phyloP scores from a whole-genome alignment of 2,329 filamentous ascomycete genomes.

The Fusarium xylarioides region DNA sequence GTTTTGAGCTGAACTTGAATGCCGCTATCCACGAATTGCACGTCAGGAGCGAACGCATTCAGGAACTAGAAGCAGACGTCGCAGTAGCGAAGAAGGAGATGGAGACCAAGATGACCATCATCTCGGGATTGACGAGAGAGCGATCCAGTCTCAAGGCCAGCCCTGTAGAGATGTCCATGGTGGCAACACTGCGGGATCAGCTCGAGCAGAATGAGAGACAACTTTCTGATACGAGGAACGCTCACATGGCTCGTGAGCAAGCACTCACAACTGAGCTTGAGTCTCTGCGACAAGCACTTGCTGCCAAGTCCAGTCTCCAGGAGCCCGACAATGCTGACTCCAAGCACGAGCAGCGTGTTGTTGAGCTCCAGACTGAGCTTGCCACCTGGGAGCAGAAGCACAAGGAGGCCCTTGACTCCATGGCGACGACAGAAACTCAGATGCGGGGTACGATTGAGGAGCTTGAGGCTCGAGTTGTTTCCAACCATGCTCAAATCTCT shows the following conservation, averaged over 20 bases:
- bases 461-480: conserved; percentile 69
- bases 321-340: conserved; percentile 46
- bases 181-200: conserved; percentile 87
- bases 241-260: conserved; percentile 77
- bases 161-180: conserved; percentile 89
- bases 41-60: conserved; percentile 84
- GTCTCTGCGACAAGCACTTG: conserved; percentile 67
- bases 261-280: conserved; percentile 78
- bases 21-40: conserved; percentile 93
- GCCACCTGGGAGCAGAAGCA: conserved; percentile 81
- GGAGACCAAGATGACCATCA: conserved; percentile 96
- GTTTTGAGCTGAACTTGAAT: conserved; percentile 91
- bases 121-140: conserved; percentile 91
- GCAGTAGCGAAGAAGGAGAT: conserved; percentile 90
- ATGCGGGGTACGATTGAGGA: conserved; percentile 77
- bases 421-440: conserved; percentile 76
- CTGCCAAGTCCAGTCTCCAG: conserved; percentile 35
- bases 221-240: conserved; percentile 76
- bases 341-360: conserved; percentile 66
- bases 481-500: conserved; percentile 62
- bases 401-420: conserved; percentile 71
- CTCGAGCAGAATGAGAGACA: conserved; percentile 86
- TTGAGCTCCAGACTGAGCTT: conserved; percentile 75
- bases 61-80: conserved; percentile 87
- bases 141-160: conserved; percentile 85